These are phyloP conservation scores for Geotrichum citri-aurantii DNA, from an alignment of 1,139 yeast species.

Conservation along the genomic window DNA sequence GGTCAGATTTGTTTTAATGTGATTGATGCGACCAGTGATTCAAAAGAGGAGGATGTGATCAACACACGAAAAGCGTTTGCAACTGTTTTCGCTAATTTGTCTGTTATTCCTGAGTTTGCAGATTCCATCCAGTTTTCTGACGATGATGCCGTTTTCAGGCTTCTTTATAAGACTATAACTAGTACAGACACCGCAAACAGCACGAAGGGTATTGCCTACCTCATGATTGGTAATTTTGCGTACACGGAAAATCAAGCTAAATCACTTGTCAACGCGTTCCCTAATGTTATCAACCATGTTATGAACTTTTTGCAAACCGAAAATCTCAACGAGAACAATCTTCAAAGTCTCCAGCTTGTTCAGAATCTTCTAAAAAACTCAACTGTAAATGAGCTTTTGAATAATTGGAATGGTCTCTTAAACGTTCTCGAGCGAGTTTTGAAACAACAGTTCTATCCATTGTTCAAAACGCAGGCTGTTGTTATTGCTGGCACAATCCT, in stretches of 20 bases:
- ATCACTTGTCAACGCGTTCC: background rate
- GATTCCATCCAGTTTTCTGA: constrained; percentile 14
- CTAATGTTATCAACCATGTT: background rate
- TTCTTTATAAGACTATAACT: constrained; percentile 1
- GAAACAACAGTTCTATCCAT: constrained; percentile 22
- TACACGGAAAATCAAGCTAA: constrained; percentile 3
- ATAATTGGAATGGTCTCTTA: background rate
- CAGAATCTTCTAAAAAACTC: background rate
- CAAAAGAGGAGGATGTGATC: background rate
- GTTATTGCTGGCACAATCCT: constrained; percentile 18
- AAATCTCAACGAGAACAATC: background rate
- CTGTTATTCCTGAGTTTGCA: background rate
- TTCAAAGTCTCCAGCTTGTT: background rate
- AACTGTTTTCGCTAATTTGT: background rate
- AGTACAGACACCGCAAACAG: constrained; percentile 1
- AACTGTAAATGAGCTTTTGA: background rate
- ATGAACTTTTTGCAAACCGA: background rate
- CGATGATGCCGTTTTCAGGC: constrained; percentile 15
- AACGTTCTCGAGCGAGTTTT: constrained; percentile 21
- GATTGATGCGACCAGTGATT: background rate
- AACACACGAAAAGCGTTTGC: background rate
- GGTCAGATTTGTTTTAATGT: background rate
- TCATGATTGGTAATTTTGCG: constrained; percentile 18
- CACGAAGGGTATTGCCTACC: constrained; percentile 19
- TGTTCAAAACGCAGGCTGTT: constrained; percentile 20